Evolutionary conservation across 2,329 filamentous ascomycete species (phyloP), one percentile per base, ranked within the genome.

Genomic region (Aspergillus alliaceus): DNA sequence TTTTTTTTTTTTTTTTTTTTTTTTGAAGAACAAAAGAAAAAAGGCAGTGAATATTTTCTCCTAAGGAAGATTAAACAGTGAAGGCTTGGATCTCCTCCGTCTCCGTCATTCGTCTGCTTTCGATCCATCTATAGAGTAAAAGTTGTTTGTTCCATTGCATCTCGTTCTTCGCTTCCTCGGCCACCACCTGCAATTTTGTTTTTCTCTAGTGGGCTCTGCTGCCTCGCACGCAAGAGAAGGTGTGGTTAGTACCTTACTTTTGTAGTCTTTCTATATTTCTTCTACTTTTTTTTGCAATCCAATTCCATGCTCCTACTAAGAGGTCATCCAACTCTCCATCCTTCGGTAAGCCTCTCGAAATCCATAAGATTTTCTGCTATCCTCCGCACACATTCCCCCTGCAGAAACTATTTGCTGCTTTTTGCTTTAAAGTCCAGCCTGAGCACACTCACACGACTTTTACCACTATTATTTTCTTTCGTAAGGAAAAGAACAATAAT

Each of bases 361-460:
- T 27, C 5, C 14, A 6, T 39, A 37, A 24, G 12, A 14, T 14
- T 29, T 25, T 6, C 27, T 18, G 18, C 22, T 18, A 46, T 25
- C 42, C 49, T 31, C 48, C 51, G 48, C 32, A 31, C 42, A 20
- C 48, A 12, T 37, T 37, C 50, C 51, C 54, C 51, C 53, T 60
- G 53, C 55, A 57, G 58, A 56, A 53, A 49, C 39, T 46, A 56
- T 54, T 46, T 54, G 40, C 24, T 22, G 25, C 44, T 15, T 46
- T n/a, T n/a, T n/a, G n/a, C n/a, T n/a, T 39, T 14, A 37, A 39
- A 51, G 46, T 29, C 42, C 47, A 37, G 31, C 40, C 18, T 37
- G 49, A 22, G 44, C 39, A 42, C 39, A 24, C 12, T 1, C 39
- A 42, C 39, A 24, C 12, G 3, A 7, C 15, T 40, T 25, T 44